Base-by-base conservation (phyloP, 2,329 filamentous ascomycete genomes). In the Beauveria brongniartii region DNA sequence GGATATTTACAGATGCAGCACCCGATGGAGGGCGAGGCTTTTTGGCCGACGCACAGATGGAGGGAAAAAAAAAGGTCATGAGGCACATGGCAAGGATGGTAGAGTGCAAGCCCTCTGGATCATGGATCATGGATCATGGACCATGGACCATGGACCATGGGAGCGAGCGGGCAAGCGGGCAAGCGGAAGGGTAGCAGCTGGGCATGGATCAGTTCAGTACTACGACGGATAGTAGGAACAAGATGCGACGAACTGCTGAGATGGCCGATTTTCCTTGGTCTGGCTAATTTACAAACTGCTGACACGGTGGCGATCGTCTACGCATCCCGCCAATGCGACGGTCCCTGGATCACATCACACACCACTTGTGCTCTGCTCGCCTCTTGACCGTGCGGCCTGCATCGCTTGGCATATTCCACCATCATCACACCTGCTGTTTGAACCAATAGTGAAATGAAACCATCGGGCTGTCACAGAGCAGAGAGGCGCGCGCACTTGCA, bases 1-100 rank as follows among this genome's bases (percentile, higher is more conserved):
- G 46, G 46, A 58, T 50, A 16, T 14, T 37, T 37, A 50, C 18
- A 41, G 47, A 50, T 75, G 47, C 63, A 65, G 1, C 73, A 73
- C 2, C 67, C 66, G 5, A 69, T 71, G 26, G 77, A 80, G 53
- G 64, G 64, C 12, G 75, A 79, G 48, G 77, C 24, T 41, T 51
- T 41, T 50, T 58, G 46, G 41, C 20, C 30, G 75, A 4, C 70
- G 70, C 0, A 67, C 70, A 8, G 76, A 80, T 61, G 78, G 75
- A 0, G 77, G 77, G 34, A 3, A 24, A 24, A 24, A 24, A 24
- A 24, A 24, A 24, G 74, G 1, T 69, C 55, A 58, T 58, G 46
- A 47, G 55, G 34, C 46, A 50, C 46, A 58, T 51, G 55, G 55
- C 55, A 58, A 47, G 46, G 55, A 51, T 58, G 46, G 34, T 34